These are phyloP conservation scores for Linnemannia exigua DNA, from an alignment of 192 early-diverging fungal genomes.

Conservation along the genomic window DNA sequence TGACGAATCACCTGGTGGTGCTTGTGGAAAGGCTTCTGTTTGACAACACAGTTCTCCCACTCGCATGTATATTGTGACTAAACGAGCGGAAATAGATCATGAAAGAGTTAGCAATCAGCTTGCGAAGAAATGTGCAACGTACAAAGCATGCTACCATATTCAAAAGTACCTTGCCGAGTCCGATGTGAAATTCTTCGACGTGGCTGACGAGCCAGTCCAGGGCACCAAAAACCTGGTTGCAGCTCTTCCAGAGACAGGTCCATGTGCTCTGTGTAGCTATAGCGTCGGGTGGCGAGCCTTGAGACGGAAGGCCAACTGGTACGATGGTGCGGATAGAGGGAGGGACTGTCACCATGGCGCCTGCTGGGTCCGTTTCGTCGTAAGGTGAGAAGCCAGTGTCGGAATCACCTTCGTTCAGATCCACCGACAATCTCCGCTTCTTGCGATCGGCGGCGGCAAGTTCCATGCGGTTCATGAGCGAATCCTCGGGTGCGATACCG, in stretches of 20 bases:
- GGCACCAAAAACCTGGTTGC: constrained; percentile 56
- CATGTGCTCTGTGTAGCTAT: constrained; percentile 45
- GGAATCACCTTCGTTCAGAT: constrained; percentile 43
- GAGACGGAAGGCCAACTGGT: constrained; percentile 15
- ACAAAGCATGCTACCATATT: constrained; percentile 5
- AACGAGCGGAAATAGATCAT: neutral
- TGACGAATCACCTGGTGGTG: constrained; percentile 82
- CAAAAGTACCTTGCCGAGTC: constrained; percentile 67
- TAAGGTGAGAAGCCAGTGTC: constrained; percentile 39
- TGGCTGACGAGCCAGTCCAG: constrained; percentile 67
- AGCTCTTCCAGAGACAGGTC: constrained; percentile 67
- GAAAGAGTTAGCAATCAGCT: neutral
- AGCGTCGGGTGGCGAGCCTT: constrained; percentile 16
- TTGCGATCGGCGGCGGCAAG: constrained; percentile 31
- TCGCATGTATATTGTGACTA: constrained; percentile 66
- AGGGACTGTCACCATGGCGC: constrained; percentile 27
- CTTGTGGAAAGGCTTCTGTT: constrained; percentile 76
- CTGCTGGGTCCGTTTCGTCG: constrained; percentile 30
- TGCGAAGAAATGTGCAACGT: neutral
- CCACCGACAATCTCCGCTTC: constrained; percentile 48
- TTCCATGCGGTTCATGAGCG: constrained; percentile 48
- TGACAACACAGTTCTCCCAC: constrained; percentile 67
- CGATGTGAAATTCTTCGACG: constrained; percentile 68
- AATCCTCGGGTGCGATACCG: constrained; percentile 40
- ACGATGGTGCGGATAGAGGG: constrained; percentile 24